Conservation (phyloP, 225 moss, liverwort and hornwort species). For the Rhytidiadelphus loreus region DNA sequence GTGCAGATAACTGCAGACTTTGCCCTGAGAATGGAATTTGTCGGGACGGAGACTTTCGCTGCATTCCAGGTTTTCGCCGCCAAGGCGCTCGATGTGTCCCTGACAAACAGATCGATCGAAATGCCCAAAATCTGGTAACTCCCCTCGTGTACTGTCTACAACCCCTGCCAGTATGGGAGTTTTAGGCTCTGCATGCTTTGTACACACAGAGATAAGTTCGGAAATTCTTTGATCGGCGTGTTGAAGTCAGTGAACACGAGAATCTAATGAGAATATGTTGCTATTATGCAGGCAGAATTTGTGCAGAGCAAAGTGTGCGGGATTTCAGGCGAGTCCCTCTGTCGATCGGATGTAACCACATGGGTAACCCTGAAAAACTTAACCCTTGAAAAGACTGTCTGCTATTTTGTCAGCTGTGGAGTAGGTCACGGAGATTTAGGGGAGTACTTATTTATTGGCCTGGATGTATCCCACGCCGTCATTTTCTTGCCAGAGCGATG, state of each 20-base stretch:
- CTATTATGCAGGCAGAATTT: conserved; percentile 26
- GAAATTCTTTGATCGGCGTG: background rate
- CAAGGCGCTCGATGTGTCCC: conserved; percentile 41
- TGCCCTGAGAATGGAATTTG: conserved; percentile 52
- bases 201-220: background rate
- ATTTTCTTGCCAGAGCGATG: background rate
- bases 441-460: background rate
- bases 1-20: conserved; percentile 44
- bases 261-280: background rate
- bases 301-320: conserved; percentile 36
- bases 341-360: conserved; percentile 26
- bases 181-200: background rate
- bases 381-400: background rate
- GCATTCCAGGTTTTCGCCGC: conserved; percentile 42
- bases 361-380: conserved; percentile 22
- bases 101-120: conserved; percentile 46
- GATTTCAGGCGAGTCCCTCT: conserved; percentile 40
- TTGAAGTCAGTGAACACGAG: background rate
- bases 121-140: conserved; percentile 44
- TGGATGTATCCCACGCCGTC: background rate
- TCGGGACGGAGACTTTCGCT: conserved; percentile 36
- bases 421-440: background rate
- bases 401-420: background rate
- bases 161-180: background rate
- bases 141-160: background rate